Conservation (phyloP, 768 basidiomycete species). For the Gautieria morchelliformis region DNA sequence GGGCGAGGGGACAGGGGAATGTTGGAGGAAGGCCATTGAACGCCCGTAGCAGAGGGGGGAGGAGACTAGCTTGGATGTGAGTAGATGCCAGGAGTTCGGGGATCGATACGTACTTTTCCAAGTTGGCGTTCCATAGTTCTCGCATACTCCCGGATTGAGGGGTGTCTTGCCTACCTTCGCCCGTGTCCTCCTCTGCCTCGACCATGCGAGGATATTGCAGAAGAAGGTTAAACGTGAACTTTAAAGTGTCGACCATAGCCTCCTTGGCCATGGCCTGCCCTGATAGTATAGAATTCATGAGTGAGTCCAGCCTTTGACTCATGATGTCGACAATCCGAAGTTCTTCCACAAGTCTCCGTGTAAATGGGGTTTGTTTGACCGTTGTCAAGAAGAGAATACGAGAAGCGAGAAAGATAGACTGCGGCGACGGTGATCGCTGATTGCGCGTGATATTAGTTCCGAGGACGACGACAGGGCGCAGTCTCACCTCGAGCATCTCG, state of each 20-base stretch:
- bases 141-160: slow-evolving; percentile 9
- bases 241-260: slow-evolving; percentile 76
- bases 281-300: slow-evolving; percentile 38
- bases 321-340: slow-evolving; percentile 54
- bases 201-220: slow-evolving; percentile 58
- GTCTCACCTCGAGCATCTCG: slow-evolving; percentile 48
- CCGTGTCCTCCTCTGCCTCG: slow-evolving; percentile 10
- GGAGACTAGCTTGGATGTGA: slow-evolving; percentile 36
- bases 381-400: slow-evolving; percentile 72
- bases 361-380: slow-evolving; percentile 36
- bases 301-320: slow-evolving; percentile 46
- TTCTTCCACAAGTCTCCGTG: slow-evolving; percentile 55
- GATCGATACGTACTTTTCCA: slow-evolving; percentile 32
- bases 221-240: slow-evolving; percentile 75
- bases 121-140: slow-evolving; percentile 14
- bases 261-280: slow-evolving; percentile 51
- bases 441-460: slow-evolving; percentile 1
- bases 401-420: slow-evolving; percentile 64
- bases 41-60: slow-evolving; percentile 60
- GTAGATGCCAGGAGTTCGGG: not conserved
- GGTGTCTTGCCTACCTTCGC: not conserved
- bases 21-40: slow-evolving; percentile 59
- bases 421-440: slow-evolving; percentile 52
- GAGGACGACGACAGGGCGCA: slow-evolving; percentile 9
- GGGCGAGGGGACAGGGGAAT: slow-evolving; percentile 52